Evolutionary conservation across 2,329 filamentous ascomycete genomes (phyloP).

Genomic region (Colletotrichum brevisporum): DNA sequence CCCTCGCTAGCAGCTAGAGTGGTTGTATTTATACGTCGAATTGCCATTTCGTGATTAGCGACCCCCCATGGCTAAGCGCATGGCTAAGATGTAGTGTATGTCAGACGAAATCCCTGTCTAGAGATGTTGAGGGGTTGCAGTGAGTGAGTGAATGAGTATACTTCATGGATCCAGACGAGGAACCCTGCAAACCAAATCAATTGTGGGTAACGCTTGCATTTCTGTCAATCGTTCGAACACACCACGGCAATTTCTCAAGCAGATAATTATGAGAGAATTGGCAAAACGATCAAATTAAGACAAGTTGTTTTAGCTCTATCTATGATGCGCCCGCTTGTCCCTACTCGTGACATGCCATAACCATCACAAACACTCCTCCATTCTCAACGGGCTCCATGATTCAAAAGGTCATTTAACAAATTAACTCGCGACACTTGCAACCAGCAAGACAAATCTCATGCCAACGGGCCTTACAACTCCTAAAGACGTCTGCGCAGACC

Average conservation of each 20-base stretch:
- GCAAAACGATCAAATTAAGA: not conserved
- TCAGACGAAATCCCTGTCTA: constrained; percentile 6
- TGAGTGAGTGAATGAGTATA: not conserved
- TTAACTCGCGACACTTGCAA: not conserved
- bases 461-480: too few relatives aligned
- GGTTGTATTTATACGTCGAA: not conserved
- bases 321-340: constrained; percentile 31
- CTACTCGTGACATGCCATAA: constrained; percentile 22
- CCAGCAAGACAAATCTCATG: not conserved
- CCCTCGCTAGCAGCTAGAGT: too few relatives aligned
- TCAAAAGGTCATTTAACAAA: not conserved
- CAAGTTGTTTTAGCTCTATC: constrained; percentile 15
- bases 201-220: too few relatives aligned
- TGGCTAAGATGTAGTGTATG: too few relatives aligned
- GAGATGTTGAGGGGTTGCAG: not conserved
- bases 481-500: constrained; percentile 11
- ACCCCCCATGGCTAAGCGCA: not conserved
- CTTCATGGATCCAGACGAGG: too few relatives aligned
- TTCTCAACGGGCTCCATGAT: not conserved
- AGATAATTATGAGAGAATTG: not conserved
- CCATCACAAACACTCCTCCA: not conserved
- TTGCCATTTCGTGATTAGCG: not conserved
- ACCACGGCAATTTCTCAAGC: not conserved
- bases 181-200: too few relatives aligned
- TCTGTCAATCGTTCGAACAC: too few relatives aligned